Base-by-base conservation (phyloP, 257 asterid species). In the Salvia rosmarinus region DNA sequence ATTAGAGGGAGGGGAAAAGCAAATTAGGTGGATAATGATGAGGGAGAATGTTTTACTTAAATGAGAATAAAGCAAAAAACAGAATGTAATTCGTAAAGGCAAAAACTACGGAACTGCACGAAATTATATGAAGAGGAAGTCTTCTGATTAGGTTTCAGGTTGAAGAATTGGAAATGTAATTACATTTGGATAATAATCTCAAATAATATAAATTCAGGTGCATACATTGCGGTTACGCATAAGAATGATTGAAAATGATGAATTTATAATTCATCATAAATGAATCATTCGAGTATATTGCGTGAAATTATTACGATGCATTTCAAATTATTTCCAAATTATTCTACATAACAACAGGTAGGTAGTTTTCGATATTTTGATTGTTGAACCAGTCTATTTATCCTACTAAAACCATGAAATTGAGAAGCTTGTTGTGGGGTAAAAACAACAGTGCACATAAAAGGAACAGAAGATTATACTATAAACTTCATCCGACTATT, bases 11-110 rank as follows among this genome's bases (percentile, higher is more conserved):
- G 47, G 7, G 9, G 0, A 35, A 62, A 20, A 19, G 34, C 20
- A 5, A 43, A 39, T 40, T 19, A 39, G 68, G 68, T 62, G 68
- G 68, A 32, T 40, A 17, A 39, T 10, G 35, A 37, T 19, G 51
- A 39, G 32, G 9, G 50, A 11, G 2, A 39, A 62, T 39, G 37
- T 12, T 37, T 62, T 57, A 12, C 49, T 62, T 40, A 39, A 17
- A 5, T 62, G 12, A 62, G 20, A 35, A 37, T 0, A 49, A 34
- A 9, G 9, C 17, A 9, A 17, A 16, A 9, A 16, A 67, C n/a
- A 17, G 16, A 49, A 37, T 17, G 65, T 6, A 49, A 61, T 30
- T 57, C 66, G 47, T 35, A 16, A 60, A 16, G 47, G n/a, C 66
- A 60, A 60, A 59, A 60, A 16, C 47, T n/a, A 37, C n/a, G 47